Evolutionary conservation across 1,139 yeast species (phyloP), one percentile per base, ranked within the genome.

Genomic region (Geotrichum klebahnii): DNA sequence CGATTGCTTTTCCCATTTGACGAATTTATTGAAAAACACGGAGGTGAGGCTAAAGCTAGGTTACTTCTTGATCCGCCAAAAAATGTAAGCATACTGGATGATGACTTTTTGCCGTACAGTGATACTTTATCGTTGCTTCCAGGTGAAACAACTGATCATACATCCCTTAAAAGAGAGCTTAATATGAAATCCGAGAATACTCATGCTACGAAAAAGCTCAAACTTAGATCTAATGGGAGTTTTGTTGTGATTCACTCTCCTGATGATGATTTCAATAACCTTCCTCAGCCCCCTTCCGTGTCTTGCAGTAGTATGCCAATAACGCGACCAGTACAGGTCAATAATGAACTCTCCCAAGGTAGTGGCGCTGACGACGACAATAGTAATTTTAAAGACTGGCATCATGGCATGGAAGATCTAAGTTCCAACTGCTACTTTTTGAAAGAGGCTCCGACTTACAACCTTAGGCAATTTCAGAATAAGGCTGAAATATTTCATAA

Each of bases 371-470:
- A 24, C 4, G 24, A 19, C 2, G 14, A 29, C 28, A 16, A 5
- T 19, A 12, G 24, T 3, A 22, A 10, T n/a, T 3, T 12, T 43
- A 16, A 5, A 14, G n/a, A 19, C 14, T 44, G 49, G 49, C 52
- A 49, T 19, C 3, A 36, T 16, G 52, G 45, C 9, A 24, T 24
- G 12, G 35, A 23, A 14, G 37, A 35, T 16, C 36, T 46, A 2
- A 24, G 22, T 20, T 24, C 24, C 16, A 47, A 46, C 33, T 32
- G 10, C 20, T 37, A 20, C 2, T 54, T 55, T 3, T 87, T 86
- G 62, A 87, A 82, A 57, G 95, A 85, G 56, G 79, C 82, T 14
- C 73, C 79, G 29, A 73, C 76, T 50, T 87, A 84, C 61, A 73
- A 82, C 0, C 67, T 81, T 19, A 61, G 67, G 0, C 83, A 85